phyloP scores from a whole-genome alignment of 225 moss, liverwort and hornwort species.

The Marchantia paleacea region DNA sequence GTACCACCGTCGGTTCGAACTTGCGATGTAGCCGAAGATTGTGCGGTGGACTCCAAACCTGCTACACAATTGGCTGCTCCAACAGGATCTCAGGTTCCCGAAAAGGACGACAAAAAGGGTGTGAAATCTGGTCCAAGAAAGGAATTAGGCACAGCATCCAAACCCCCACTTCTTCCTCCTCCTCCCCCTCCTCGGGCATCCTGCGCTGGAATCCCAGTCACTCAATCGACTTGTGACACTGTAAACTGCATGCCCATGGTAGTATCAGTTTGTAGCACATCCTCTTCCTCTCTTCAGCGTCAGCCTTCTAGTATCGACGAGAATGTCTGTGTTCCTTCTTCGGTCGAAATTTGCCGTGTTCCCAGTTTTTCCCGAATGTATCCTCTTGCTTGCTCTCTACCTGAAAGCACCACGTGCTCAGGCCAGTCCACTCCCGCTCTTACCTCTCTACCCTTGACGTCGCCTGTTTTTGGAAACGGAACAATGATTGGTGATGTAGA shows the following conservation, averaged over 20 bases:
- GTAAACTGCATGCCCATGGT: constrained; percentile 6
- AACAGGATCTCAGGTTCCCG: not conserved
- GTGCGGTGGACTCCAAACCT: constrained; percentile 41
- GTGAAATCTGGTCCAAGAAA: constrained; percentile 9
- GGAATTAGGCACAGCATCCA: constrained; percentile 13
- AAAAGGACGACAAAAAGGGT: constrained; percentile 23
- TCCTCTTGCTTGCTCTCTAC: constrained; percentile 37
- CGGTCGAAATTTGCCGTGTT: constrained; percentile 8
- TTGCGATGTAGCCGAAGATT: constrained; percentile 30
- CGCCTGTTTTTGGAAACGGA: constrained; percentile 12
- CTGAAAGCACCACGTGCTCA: constrained; percentile 23
- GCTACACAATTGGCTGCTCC: not conserved
- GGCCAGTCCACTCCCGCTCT: constrained; percentile 11
- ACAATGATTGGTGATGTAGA: constrained; percentile 11
- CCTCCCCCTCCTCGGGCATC: constrained; percentile 22
- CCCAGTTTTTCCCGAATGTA: constrained; percentile 37
- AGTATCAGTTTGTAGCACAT: not conserved
- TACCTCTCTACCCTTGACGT: constrained; percentile 9
- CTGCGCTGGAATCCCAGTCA: not conserved
- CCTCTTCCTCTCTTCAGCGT: constrained; percentile 16
- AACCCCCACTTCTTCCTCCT: constrained; percentile 27
- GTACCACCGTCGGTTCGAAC: constrained; percentile 21
- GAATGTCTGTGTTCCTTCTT: not conserved
- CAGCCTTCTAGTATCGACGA: constrained; percentile 26
- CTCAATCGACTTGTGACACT: constrained; percentile 14